Base-by-base conservation (phyloP, 495 filamentous ascomycete species). In the Lasiosphaeris hirsuta region DNA sequence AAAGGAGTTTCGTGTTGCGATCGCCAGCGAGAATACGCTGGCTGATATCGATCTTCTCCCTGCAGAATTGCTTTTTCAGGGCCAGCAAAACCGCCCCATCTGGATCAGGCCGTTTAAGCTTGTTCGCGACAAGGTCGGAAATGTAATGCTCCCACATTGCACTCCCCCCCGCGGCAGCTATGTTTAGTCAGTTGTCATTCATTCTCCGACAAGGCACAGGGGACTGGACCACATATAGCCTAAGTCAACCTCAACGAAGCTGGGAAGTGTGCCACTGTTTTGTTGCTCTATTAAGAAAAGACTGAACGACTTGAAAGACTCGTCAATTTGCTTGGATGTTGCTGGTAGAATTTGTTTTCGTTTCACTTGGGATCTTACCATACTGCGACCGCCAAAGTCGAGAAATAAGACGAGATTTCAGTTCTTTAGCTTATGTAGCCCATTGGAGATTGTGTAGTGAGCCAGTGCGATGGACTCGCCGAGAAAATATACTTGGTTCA, bases 111-210 rank as follows among this genome's bases (percentile, higher is more conserved):
- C 38, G 30, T 10, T 17, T 4, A 0, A 58, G 48, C 33, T 46
- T 58, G 5, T 18, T 7, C 10, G 23, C 4, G 15, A 58, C 52
- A 3, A 58, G 18, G 39, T 17, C 33, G 7, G 17, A 13, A 9
- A 58, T 44, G 17, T 52, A n/a, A 47, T 53, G 48, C 15, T 38
- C 51, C 56, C 56, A 58, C 48, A 58, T 58, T 40, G 51, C 47
- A 37, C 38, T 38, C 36, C 56, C 56, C n/a, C 56, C 56, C 47
- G 39, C 39, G 4, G 15, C 23, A 5, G 23, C 23, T 23, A 39
- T n/a, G 15, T 35, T 39, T n/a, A 15, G 3, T 40, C 9, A 45
- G n/a, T 45, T 15, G 42, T 45, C 15, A 45, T 10, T 45, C 15
- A 45, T 10, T 10, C n/a, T 45, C 18, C 11, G 17, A 45, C 2